Base-by-base conservation (phyloP, 2,329 filamentous ascomycete species). In the Fusarium xylarioides region DNA sequence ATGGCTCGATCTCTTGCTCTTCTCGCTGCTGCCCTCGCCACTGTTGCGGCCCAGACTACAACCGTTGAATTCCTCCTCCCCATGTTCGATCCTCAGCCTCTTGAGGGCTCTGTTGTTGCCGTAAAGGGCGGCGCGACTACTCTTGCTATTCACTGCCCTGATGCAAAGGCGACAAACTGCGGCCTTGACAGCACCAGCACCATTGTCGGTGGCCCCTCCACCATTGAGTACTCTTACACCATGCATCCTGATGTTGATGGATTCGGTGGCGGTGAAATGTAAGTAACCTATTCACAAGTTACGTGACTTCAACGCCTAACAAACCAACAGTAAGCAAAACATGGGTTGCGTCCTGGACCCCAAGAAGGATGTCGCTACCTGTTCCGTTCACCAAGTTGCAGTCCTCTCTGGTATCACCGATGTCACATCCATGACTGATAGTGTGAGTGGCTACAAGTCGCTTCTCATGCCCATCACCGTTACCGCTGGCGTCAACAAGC, bases 401-500 rank as follows among this genome's bases (percentile, higher is more conserved):
- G 58, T 40, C 6, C n/a, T 68, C 38, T 52, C 43, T 19, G 57
- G 54, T 26, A 30, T 38, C 26, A 60, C 53, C 16, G 18, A 43
- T 23, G 46, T 55, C n/a, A 61, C 53, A 14, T 61, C 40, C 42
- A 66, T 58, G 14, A 28, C 47, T 16, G 63, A 34, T 35, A 53
- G 63, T 26, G 54, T 58, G 28, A 62, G 38, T 18, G 49, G 73
- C 26, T 78, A 81, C 64, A 56, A 56, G n/a, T 26, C 59, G 0
- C 14, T 63, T 26, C 68, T 79, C 43, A 37, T 73, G 18, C 77
- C 81, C 62, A 79, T 84, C 30, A 82, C 81, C 38, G 70, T 85
- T 58, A 83, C 83, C 23, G 81, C 80, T 21, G 83, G 83, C 8
- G 61, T 78, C 38, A 79, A 83, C 56, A 83, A 83, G 75, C 76